phyloP scores from a whole-genome alignment of 2,329 filamentous ascomycete species.

The Emmonsiellopsis sp. region DNA sequence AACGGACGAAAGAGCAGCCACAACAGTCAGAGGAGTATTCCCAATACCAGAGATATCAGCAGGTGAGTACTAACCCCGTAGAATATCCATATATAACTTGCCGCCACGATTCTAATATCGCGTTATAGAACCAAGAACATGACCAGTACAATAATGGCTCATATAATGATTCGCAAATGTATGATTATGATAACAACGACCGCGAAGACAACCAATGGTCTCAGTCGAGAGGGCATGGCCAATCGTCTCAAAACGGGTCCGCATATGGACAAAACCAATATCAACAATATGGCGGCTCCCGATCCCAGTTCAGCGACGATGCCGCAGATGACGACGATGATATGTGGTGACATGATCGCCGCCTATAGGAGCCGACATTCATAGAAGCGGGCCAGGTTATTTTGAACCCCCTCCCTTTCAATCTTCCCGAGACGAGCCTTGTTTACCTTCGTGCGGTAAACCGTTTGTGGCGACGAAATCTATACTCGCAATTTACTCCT shows the following conservation, averaged over 20 bases:
- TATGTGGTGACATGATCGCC: constrained; percentile 35
- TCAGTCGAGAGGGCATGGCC: constrained; percentile 29
- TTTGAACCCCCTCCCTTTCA: no score
- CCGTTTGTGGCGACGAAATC: not conserved
- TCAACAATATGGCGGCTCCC: constrained; percentile 24
- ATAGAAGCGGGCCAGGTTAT: no score
- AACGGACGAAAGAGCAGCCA: constrained; percentile 24
- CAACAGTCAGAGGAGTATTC: constrained; percentile 35
- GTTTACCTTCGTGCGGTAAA: not conserved
- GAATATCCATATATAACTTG: not conserved
- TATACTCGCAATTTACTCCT: not conserved
- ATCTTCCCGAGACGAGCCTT: not conserved
- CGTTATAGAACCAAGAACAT: constrained; percentile 16
- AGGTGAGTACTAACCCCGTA: constrained; percentile 15
- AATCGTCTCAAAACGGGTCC: constrained; percentile 28
- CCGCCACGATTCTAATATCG: constrained; percentile 5
- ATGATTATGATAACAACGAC: constrained; percentile 42
- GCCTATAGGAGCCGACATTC: no score
- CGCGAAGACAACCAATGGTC: constrained; percentile 28
- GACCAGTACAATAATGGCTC: constrained; percentile 34
- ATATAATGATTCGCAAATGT: constrained; percentile 44
- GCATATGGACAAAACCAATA: constrained; percentile 27
- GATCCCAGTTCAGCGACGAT: constrained; percentile 33
- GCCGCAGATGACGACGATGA: constrained; percentile 38
- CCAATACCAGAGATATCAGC: constrained; percentile 40